Conservation (phyloP, 345 rosid genomes). For the Sonneratia caseolaris region DNA sequence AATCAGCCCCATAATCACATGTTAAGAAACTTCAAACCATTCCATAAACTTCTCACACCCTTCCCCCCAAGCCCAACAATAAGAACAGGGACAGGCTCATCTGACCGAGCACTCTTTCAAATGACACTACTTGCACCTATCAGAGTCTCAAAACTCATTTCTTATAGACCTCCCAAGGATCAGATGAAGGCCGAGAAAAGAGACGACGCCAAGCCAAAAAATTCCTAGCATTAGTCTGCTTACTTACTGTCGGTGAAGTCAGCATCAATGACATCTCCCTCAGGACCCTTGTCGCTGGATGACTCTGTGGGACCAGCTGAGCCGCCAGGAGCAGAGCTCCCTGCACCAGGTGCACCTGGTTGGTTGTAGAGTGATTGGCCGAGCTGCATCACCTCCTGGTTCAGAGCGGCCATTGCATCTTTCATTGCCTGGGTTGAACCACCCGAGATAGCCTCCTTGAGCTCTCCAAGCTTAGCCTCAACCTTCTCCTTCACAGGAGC, state of each 20-base stretch:
- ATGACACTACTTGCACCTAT: too few relatives aligned
- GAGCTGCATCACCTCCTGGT: conserved; percentile 92
- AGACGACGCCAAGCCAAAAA: too few relatives aligned
- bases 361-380: conserved; percentile 89
- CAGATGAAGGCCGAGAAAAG: too few relatives aligned
- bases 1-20: too few relatives aligned
- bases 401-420: conserved; percentile 76
- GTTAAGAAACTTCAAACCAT: too few relatives aligned
- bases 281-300: conserved; percentile 49
- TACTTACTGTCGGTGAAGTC: conserved; percentile 86
- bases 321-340: conserved; percentile 42
- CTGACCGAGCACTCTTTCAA: too few relatives aligned
- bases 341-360: conserved; percentile 59
- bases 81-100: too few relatives aligned
- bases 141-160: too few relatives aligned
- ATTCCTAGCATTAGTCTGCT: neutral
- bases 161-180: too few relatives aligned
- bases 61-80: too few relatives aligned
- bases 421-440: conserved; percentile 69
- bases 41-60: too few relatives aligned
- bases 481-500: conserved; percentile 82
- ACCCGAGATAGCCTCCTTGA: conserved; percentile 61
- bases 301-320: conserved; percentile 48
- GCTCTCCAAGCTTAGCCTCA: conserved; percentile 74
- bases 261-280: conserved; percentile 88